phyloP scores from a whole-genome alignment of 2,329 filamentous ascomycete genomes.

The Curvularia sp. region DNA sequence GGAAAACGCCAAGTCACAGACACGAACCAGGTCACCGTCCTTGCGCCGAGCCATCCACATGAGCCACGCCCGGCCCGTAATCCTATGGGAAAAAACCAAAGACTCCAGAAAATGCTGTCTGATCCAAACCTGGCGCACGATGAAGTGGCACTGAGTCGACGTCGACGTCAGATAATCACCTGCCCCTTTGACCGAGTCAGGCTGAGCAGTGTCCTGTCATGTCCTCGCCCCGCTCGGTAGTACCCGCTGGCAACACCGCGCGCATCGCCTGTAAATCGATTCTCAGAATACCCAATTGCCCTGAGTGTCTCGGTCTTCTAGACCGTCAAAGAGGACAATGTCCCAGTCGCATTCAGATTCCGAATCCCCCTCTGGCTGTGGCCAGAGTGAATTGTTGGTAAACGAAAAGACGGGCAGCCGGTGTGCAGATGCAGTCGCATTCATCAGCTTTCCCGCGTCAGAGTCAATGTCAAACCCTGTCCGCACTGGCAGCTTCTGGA shows the following conservation, averaged over 20 bases:
- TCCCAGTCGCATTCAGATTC: conserved; percentile 40
- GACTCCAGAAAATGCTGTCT: conserved; percentile 2
- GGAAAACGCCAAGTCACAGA: background rate
- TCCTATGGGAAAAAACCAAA: conserved; percentile 3
- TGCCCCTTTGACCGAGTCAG: background rate
- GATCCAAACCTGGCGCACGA: conserved; percentile 13
- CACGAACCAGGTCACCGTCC: background rate
- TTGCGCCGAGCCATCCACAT: conserved; percentile 5
- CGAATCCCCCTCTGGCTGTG: conserved; percentile 23
- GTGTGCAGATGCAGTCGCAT: conserved; percentile 30
- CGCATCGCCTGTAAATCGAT: background rate
- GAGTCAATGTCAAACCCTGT: conserved; percentile 43
- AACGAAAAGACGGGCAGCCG: conserved; percentile 46
- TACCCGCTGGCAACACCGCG: background rate
- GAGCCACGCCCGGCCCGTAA: conserved; percentile 2
- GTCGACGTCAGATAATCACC: background rate
- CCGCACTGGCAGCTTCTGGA: conserved; percentile 35
- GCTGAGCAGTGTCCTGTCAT: background rate
- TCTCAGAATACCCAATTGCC: conserved; percentile 41
- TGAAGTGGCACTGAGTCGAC: conserved; percentile 1
- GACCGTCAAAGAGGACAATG: conserved; percentile 45
- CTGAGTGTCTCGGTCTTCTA: conserved; percentile 44
- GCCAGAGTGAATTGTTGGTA: conserved; percentile 45
- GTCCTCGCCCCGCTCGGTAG: background rate
- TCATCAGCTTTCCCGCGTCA: conserved; percentile 38